A percentile compares a stretch with the other conserved stretches of the same genome.
Conservation (phyloP, 2,329 filamentous ascomycete species). For the Phialemoniopsis sp. region DNA sequence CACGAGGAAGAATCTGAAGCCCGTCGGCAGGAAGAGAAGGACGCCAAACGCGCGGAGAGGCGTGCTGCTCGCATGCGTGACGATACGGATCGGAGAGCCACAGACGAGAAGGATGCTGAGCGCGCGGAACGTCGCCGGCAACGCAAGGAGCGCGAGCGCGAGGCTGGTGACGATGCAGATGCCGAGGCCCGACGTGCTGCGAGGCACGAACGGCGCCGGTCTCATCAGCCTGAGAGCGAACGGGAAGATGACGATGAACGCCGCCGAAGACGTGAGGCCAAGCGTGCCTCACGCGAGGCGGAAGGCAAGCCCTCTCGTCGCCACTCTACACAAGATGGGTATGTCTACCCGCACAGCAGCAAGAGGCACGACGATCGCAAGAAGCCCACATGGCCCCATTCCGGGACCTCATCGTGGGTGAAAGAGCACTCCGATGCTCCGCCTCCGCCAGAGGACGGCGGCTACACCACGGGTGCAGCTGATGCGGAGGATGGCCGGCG, state of each 20-base stretch:
- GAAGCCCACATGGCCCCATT: constrained; percentile 53
- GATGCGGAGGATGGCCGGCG: constrained; percentile 45
- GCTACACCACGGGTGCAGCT: constrained; percentile 30
- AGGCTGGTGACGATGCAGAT: constrained; percentile 36
- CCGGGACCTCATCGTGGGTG: constrained; percentile 62
- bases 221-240: constrained; percentile 25
- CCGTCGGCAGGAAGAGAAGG: constrained; percentile 52
- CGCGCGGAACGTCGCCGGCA: constrained; percentile 45
- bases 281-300: constrained; percentile 36
- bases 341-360: constrained; percentile 37
- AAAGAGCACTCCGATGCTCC: constrained; percentile 61
- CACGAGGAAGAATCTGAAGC: constrained; percentile 49
- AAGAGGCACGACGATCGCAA: constrained; percentile 18
- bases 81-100: constrained; percentile 42
- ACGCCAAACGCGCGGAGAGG: constrained; percentile 52
- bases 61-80: constrained; percentile 43
- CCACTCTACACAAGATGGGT: constrained; percentile 35
- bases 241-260: constrained; percentile 50
- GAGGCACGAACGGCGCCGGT: constrained; percentile 43
- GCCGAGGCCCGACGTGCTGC: constrained; percentile 40
- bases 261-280: constrained; percentile 48
- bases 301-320: constrained; percentile 38
- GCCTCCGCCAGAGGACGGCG: constrained; percentile 45
- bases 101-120: constrained; percentile 42
- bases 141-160: constrained; percentile 39